Evolutionary conservation across 306 rosid species (phyloP).

Genomic region (Biancaea sappan): DNA sequence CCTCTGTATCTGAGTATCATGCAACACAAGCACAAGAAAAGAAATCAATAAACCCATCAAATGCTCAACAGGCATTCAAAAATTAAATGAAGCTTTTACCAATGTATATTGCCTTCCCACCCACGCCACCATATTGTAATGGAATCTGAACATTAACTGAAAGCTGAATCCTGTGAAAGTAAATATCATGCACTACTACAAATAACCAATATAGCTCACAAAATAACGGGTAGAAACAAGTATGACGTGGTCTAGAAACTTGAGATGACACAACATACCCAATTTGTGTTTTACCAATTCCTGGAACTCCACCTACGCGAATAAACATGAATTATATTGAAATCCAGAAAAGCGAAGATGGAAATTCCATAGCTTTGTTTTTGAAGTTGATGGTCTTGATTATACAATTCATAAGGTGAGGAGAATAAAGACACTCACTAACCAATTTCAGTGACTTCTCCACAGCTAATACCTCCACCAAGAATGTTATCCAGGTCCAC

Average conservation of each 20-base stretch:
- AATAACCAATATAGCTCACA: slow-evolving; percentile 26
- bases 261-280: slow-evolving; percentile 58
- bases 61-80: slow-evolving; percentile 17
- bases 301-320: slow-evolving; percentile 88
- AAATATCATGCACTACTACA: slow-evolving; percentile 15
- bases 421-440: slow-evolving; percentile 34
- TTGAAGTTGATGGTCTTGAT: slow-evolving; percentile 6
- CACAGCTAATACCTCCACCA: slow-evolving; percentile 82
- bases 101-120: slow-evolving; percentile 90
- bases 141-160: slow-evolving; percentile 95
- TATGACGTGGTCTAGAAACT: slow-evolving; percentile 9
- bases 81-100: slow-evolving; percentile 51
- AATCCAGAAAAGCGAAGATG: slow-evolving; percentile 17
- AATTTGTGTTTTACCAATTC: slow-evolving; percentile 96
- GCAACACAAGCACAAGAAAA: slow-evolving; percentile 25
- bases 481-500: slow-evolving; percentile 79
- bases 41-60: slow-evolving; percentile 28
- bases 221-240: neutral
- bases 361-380: neutral
- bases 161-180: slow-evolving; percentile 82
- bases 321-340: slow-evolving; percentile 26
- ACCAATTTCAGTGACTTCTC: slow-evolving; percentile 97
- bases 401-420: neutral
- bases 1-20: slow-evolving; percentile 74
- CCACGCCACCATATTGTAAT: slow-evolving; percentile 71